Conservation (phyloP, 176 grass and related monocot genomes). For the Poa pratensis region DNA sequence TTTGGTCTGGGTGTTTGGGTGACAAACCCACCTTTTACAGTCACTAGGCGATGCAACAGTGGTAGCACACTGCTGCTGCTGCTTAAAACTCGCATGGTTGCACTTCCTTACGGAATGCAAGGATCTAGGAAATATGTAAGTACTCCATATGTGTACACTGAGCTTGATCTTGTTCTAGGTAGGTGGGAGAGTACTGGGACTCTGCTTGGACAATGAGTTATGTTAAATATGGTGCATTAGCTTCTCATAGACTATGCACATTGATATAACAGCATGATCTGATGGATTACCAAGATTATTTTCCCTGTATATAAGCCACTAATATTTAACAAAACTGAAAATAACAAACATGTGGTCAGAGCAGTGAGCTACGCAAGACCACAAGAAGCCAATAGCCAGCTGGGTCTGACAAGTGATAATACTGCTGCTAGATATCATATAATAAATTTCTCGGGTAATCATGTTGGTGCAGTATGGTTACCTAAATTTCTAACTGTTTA, state of each 20-base stretch:
- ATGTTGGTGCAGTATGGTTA: conserved; percentile 14
- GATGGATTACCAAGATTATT: conserved; percentile 18
- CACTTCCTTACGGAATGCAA: conserved; percentile 18
- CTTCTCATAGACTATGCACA: background rate
- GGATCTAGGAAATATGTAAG: conserved; percentile 5
- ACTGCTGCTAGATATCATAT: conserved; percentile 26
- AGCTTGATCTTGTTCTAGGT: background rate
- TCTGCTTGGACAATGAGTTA: background rate
- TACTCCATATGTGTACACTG: background rate
- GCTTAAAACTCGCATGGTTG: background rate
- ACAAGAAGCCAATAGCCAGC: background rate
- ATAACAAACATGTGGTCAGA: background rate
- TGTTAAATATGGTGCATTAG: background rate
- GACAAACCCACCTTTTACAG: background rate
- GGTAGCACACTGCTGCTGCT: background rate
- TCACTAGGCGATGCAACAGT: background rate
- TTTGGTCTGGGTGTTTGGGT: background rate
- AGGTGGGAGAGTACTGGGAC: background rate
- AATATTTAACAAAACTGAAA: conserved; percentile 12
- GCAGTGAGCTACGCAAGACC: background rate
- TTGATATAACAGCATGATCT: conserved; percentile 22
- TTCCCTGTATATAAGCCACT: background rate
- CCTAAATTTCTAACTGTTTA: background rate
- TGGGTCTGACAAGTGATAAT: background rate
- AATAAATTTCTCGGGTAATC: background rate